Percentiles rank a stretch among this genome's conserved stretches.
phyloP scores from a whole-genome alignment of 2,329 filamentous ascomycete genomes.

The Aspergillus floridensis region DNA sequence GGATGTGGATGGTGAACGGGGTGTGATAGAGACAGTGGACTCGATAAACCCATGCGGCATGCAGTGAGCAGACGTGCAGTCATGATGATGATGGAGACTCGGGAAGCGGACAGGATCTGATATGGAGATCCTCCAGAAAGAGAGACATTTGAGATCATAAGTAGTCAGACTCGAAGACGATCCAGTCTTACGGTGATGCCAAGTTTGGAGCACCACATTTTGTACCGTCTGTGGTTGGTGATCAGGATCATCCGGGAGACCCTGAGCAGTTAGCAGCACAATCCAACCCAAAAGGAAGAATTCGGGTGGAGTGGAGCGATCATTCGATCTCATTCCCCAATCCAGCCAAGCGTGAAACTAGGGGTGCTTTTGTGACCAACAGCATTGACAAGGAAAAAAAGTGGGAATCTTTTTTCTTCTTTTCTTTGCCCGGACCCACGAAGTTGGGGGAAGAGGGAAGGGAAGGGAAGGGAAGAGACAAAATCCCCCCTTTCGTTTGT shows the following conservation, averaged over 20 bases:
- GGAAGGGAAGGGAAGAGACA: background rate
- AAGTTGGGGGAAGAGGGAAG: background rate
- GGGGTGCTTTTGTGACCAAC: background rate
- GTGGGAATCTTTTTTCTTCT: background rate
- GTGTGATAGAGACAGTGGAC: background rate
- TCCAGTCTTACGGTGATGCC: background rate
- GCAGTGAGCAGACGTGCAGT: background rate
- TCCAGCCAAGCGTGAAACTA: constrained; percentile 14
- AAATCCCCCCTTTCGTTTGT: background rate
- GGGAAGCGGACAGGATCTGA: background rate
- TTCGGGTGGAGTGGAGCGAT: constrained; percentile 10
- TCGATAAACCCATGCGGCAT: constrained; percentile 1
- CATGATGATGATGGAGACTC: background rate
- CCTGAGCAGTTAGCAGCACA: background rate
- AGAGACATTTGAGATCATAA: background rate
- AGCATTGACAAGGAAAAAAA: too few species aligned
- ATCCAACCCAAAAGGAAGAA: background rate
- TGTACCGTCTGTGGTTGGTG: background rate
- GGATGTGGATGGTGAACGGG: background rate
- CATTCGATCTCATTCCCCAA: constrained; percentile 13
- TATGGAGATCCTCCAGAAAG: background rate
- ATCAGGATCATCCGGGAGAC: constrained; percentile 2
- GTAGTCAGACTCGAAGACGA: background rate
- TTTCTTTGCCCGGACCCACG: background rate
- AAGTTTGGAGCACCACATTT: background rate